A percentile compares a stretch with the other conserved stretches of the same genome.
Conservation (phyloP, 306 rosid genomes). For the Dalbergia cochinchinensis region DNA sequence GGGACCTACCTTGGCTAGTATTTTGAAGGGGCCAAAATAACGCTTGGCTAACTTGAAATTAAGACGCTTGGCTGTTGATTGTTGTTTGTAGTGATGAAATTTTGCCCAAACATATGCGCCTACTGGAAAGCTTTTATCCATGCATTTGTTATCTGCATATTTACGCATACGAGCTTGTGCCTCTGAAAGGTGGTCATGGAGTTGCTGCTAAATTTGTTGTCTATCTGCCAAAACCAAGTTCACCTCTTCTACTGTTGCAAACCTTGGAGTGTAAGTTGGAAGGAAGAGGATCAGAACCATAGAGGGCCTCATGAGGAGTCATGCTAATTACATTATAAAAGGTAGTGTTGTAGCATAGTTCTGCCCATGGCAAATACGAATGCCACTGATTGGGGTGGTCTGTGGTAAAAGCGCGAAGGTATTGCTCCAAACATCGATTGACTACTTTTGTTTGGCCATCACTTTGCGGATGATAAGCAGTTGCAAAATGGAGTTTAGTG, state of each 20-base stretch:
- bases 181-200: not conserved
- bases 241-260: not conserved
- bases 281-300: not conserved
- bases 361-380: not conserved
- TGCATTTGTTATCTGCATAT: not conserved
- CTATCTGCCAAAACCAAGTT: not conserved
- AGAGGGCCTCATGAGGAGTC: not conserved
- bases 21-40: too few species aligned
- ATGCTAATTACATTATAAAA: not conserved
- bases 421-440: too few species aligned
- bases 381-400: not conserved
- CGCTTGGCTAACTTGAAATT: too few species aligned
- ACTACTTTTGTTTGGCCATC: too few species aligned
- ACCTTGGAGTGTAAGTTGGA: not conserved
- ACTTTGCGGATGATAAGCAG: too few species aligned
- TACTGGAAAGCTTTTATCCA: not conserved
- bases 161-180: not conserved
- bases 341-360: not conserved
- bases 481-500: not conserved
- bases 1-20: too few species aligned
- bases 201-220: not conserved
- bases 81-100: too few species aligned
- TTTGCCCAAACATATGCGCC: not conserved
- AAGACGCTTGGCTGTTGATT: too few species aligned
- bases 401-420: too few species aligned